Base-by-base conservation (phyloP, 1,284 basidiomycete genomes). In the Moesziomyces globuligerus region DNA sequence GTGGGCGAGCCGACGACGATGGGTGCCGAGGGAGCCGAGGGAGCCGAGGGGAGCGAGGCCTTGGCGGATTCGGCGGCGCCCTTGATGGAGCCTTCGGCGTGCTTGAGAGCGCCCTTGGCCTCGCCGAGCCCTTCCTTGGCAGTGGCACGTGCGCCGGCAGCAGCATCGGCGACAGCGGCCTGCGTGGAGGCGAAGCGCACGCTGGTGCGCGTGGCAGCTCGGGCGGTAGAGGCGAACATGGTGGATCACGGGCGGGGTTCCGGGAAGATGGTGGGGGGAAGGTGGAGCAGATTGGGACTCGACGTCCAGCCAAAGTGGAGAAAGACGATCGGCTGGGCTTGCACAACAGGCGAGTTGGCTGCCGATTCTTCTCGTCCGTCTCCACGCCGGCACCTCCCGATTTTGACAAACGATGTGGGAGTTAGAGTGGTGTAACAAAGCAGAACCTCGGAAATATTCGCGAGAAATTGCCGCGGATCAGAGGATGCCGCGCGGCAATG, bases 1-100 rank as follows among this genome's bases (percentile, higher is more conserved):
- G 62, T 66, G 1, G 68, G 68, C 4, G 15, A 26, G 1, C 68
- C 68, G 0, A 71, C 62, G 0, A 71, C 68, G 36, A 71, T 61
- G 24, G 68, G 59, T 9, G 26, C 49, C 5, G 66, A 39, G 23
- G 68, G 68, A 17, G 61, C 34, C 3, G 53, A 38, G 10, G 66
- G 59, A 21, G 51, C 42, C 3, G 54, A 53, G 3, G 58, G 45
- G n/a, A 57, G 48, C 4, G 58, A 34, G 8, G 48, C 57, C 25
- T 61, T 62, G 52, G 58, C 41, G 7, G 45, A 36, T 2, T 52
- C 51, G 9, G 53, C 55, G 17, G 56, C 20, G 21, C 17, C 17
- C 32, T 24, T 25, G 28, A 29, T 8, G 34, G 32, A 13, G 7
- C 32, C 45, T 11, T 47, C 23, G 6, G 45, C 56, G 2, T 59